Evolutionary conservation across 192 early-diverging fungal genomes (phyloP).

Genomic region (Umbelopsis vinacea): DNA sequence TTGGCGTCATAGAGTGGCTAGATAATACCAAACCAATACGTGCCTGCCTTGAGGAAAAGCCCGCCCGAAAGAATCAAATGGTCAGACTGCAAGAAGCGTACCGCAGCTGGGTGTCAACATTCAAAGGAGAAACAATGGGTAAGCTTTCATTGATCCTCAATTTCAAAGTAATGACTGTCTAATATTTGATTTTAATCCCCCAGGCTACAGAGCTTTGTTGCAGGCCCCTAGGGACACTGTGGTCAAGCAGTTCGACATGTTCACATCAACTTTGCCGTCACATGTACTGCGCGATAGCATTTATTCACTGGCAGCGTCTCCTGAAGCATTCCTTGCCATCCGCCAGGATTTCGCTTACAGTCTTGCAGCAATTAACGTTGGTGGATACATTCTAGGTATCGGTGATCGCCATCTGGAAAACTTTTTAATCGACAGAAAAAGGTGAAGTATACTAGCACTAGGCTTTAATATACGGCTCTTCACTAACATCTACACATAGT

Average conservation of each 20-base stretch:
- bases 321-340: constrained; percentile 73
- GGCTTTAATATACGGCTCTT: neutral
- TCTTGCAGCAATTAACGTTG: constrained; percentile 70
- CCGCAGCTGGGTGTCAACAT: constrained; percentile 50
- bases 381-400: constrained; percentile 76
- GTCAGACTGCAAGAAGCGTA: constrained; percentile 48
- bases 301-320: constrained; percentile 63
- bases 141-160: constrained; percentile 7
- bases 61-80: constrained; percentile 47
- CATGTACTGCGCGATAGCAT: constrained; percentile 60
- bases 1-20: constrained; percentile 84
- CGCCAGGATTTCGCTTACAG: constrained; percentile 71
- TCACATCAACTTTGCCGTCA: constrained; percentile 45
- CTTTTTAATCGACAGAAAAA: constrained; percentile 69
- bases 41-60: constrained; percentile 59
- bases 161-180: neutral
- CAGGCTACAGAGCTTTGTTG: constrained; percentile 64
- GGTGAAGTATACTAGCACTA: constrained; percentile 20
- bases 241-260: constrained; percentile 49
- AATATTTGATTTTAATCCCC: neutral
- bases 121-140: constrained; percentile 53
- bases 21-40: constrained; percentile 71
- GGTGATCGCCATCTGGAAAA: constrained; percentile 85
- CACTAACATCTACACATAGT: constrained; percentile 23
- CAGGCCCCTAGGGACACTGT: constrained; percentile 55